Percentiles rank a stretch among this genome's conserved stretches.
These are phyloP conservation scores for Paraphysoderma sedebokerense DNA, from an alignment of 371 early-diverging fungal genomes.

Conservation along the genomic window DNA sequence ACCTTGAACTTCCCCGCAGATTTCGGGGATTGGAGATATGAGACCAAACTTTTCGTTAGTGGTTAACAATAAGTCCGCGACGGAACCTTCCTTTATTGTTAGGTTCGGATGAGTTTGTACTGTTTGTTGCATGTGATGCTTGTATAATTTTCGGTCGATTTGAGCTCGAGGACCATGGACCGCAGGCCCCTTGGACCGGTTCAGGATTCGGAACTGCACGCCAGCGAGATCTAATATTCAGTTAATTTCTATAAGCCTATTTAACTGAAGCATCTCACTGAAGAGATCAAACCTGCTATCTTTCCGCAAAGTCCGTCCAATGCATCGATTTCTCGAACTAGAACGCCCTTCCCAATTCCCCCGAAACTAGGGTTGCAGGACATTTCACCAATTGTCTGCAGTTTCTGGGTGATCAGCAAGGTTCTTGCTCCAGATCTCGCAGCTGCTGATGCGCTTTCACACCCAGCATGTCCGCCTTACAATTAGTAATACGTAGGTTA, in stretches of 20 bases:
- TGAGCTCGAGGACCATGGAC: conserved; percentile 72
- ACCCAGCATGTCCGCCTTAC: conserved; percentile 78
- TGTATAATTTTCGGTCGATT: conserved; percentile 63
- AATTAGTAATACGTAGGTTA: no score
- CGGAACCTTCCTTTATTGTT: conserved; percentile 47
- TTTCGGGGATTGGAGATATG: not conserved
- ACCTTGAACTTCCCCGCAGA: not conserved
- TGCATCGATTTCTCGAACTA: conserved; percentile 68
- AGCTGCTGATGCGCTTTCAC: conserved; percentile 68
- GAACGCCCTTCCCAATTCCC: conserved; percentile 67
- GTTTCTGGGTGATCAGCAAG: conserved; percentile 54
- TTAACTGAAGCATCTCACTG: not conserved
- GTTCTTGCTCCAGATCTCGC: conserved; percentile 62
- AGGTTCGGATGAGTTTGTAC: conserved; percentile 47
- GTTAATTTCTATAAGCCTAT: not conserved
- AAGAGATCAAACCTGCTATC: conserved; percentile 29
- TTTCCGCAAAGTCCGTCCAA: conserved; percentile 66
- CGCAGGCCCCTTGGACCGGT: conserved; percentile 70
- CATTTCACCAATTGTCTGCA: conserved; percentile 72
- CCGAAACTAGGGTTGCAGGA: conserved; percentile 80
- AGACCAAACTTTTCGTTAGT: no score
- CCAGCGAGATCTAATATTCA: conserved; percentile 43
- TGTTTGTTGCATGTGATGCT: conserved; percentile 45
- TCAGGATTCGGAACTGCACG: conserved; percentile 69
- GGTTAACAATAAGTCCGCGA: conserved; percentile 24